phyloP scores from a whole-genome alignment of 352 stramenopile species.

The Phytophthora foliorum region DNA sequence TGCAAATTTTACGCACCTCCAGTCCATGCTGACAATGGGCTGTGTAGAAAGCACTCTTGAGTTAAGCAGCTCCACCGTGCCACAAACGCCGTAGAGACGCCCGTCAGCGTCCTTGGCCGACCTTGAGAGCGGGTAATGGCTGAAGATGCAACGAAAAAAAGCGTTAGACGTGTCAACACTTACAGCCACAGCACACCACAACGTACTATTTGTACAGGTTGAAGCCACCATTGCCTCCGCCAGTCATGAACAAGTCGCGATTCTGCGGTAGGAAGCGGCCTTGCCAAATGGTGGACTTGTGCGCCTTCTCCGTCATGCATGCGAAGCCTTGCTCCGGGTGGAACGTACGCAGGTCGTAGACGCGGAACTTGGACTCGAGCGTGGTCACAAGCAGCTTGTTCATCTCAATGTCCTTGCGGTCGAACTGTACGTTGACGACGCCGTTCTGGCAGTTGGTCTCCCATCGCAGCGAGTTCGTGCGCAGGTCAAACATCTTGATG shows the following conservation, averaged over 20 bases:
- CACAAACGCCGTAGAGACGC: slow-evolving; percentile 88
- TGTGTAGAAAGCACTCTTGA: slow-evolving; percentile 96
- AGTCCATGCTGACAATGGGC: slow-evolving; percentile 97
- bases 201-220: slow-evolving; percentile 98
- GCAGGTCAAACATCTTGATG: slow-evolving; percentile 97
- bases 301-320: slow-evolving; percentile 91
- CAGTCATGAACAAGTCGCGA: slow-evolving; percentile 96
- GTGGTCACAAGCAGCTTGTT: slow-evolving; percentile 97
- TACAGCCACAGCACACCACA: not conserved
- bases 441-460: slow-evolving; percentile 98
- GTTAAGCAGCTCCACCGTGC: slow-evolving; percentile 96
- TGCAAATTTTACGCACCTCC: slow-evolving; percentile 64
- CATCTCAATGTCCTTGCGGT: slow-evolving; percentile 98
- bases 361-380: slow-evolving; percentile 96
- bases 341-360: slow-evolving; percentile 95
- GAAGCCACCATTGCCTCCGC: slow-evolving; percentile 96
- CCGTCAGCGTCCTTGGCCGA: slow-evolving; percentile 89
- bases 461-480: slow-evolving; percentile 94
- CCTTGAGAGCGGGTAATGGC: slow-evolving; percentile 85
- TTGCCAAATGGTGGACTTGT: slow-evolving; percentile 97
- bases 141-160: slow-evolving; percentile 36
- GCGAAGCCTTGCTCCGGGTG: slow-evolving; percentile 94
- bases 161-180: slow-evolving; percentile 22
- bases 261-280: slow-evolving; percentile 96
- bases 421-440: slow-evolving; percentile 96